Conservation (phyloP, 1,284 basidiomycete genomes). For the Somion occarium region DNA sequence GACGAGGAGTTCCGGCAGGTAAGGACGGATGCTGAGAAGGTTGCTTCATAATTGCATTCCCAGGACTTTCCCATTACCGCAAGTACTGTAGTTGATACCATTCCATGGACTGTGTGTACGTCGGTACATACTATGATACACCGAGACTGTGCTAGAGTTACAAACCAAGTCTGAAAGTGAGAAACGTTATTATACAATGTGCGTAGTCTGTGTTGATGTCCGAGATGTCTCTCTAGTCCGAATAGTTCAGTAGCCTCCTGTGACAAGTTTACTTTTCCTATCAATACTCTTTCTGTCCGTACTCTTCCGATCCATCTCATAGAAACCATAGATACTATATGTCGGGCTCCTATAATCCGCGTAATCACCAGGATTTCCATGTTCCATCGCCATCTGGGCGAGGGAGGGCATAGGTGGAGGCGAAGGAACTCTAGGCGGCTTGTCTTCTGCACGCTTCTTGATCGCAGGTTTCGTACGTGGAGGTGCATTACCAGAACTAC, state of each 20-base stretch:
- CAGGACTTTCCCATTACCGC: no score
- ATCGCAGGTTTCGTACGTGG: constrained; percentile 12
- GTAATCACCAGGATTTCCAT: constrained; percentile 54
- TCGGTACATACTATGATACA: neutral
- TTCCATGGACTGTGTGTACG: no score
- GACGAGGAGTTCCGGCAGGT: constrained; percentile 6
- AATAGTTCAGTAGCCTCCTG: neutral
- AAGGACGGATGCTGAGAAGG: neutral
- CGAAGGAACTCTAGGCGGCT: constrained; percentile 72
- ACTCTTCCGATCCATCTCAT: constrained; percentile 61
- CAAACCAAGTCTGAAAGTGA: neutral
- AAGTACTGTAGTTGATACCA: no score
- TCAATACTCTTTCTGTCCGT: no score
- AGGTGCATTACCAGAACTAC: constrained; percentile 19
- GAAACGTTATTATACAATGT: neutral
- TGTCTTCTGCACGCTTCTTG: constrained; percentile 41
- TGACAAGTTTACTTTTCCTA: neutral
- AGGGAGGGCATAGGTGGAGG: constrained; percentile 71
- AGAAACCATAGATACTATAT: constrained; percentile 74
- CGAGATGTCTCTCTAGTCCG: no score
- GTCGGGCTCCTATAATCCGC: constrained; percentile 71
- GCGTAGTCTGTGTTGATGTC: no score
- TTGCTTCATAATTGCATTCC: no score
- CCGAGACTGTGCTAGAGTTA: neutral
- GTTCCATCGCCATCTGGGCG: constrained; percentile 69